Evolutionary conservation across 306 rosid species (phyloP).

Genomic region (Vicia sativa): DNA sequence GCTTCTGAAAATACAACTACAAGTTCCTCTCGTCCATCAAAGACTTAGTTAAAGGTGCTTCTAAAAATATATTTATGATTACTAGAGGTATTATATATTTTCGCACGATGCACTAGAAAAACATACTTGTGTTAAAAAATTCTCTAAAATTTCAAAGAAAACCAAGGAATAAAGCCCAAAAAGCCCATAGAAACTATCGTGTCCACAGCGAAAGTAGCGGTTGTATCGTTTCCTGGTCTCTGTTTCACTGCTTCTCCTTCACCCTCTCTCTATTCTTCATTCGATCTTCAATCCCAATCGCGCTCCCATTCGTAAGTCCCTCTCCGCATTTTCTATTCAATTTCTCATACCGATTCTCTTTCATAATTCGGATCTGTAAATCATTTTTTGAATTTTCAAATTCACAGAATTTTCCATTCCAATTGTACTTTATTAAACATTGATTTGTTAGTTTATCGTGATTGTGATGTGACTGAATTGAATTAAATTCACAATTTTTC

Average conservation of each 20-base stretch:
- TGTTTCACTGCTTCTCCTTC: neutral
- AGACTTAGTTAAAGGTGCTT: no score
- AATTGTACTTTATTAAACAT: neutral
- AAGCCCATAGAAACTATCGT: conserved; percentile 26
- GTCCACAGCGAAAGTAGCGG: conserved; percentile 34
- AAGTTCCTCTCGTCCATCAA: no score
- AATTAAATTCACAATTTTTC: conserved; percentile 1
- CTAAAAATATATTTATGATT: no score
- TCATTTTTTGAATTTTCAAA: neutral
- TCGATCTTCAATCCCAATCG: conserved; percentile 29
- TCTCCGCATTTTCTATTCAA: neutral
- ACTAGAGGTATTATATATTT: no score
- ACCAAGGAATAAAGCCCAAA: conserved; percentile 29
- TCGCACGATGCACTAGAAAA: no score
- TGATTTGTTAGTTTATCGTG: neutral
- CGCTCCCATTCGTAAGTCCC: conserved; percentile 39
- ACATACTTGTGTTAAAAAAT: no score
- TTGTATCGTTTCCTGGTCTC: conserved; percentile 1
- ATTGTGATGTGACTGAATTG: conserved; percentile 8
- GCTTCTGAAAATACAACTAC: no score
- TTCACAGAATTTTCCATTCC: neutral
- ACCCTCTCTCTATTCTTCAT: neutral
- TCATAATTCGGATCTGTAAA: neutral
- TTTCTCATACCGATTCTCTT: neutral
- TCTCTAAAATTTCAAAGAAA: no score